Evolutionary conservation across 1,139 yeast species (phyloP).

Genomic region (Barnettozyma hawaiiensis): DNA sequence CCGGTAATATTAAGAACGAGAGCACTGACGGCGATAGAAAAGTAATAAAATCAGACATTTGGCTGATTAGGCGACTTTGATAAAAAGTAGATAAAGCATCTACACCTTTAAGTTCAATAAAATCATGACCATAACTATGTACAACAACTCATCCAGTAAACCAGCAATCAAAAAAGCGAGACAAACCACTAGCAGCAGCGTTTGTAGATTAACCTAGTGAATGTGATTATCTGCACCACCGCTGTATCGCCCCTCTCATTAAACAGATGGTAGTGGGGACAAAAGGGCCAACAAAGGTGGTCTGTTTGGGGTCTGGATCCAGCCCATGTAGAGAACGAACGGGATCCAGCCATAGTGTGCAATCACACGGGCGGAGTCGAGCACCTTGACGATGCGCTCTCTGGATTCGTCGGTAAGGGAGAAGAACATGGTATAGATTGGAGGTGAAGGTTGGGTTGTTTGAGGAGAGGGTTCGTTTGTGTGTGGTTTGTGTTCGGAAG

Average conservation of each 20-base stretch:
- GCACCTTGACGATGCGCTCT: constrained; percentile 79
- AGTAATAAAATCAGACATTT: too few species aligned
- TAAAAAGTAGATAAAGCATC: neutral
- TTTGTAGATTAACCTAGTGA: neutral
- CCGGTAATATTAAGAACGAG: too few species aligned
- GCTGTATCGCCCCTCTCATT: too few species aligned
- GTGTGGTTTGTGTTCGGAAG: neutral
- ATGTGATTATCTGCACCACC: neutral
- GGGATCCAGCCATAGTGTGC: constrained; percentile 98
- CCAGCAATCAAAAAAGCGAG: neutral
- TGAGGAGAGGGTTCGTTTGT: neutral
- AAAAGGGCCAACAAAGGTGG: constrained; percentile 66
- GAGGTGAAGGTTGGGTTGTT: neutral
- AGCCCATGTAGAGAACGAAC: constrained; percentile 85
- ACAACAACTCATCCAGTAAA: neutral
- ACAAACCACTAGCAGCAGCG: neutral
- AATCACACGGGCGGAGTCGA: constrained; percentile 79
- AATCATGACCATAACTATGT: constrained; percentile 4
- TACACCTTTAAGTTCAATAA: neutral
- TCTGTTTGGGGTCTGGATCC: constrained; percentile 80
- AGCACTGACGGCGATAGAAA: too few species aligned
- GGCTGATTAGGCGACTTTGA: too few species aligned
- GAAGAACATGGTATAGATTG: constrained; percentile 31
- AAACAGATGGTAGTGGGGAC: constrained; percentile 64
- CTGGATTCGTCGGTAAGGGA: constrained; percentile 43